Conservation (phyloP, 1,284 basidiomycete species). For the Pterulicium gracile region DNA sequence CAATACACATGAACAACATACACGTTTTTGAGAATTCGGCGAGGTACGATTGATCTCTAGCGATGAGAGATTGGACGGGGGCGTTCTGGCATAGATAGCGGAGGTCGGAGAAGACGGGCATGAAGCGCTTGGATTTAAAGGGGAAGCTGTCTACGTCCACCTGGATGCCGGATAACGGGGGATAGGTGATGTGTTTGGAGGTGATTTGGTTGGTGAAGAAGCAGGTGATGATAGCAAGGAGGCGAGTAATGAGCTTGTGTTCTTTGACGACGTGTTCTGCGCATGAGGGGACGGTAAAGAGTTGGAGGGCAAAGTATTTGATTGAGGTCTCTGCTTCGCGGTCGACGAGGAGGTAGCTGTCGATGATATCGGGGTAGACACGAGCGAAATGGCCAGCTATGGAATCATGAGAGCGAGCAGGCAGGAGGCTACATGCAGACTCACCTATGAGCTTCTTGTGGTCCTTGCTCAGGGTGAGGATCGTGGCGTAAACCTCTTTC, state of each 20-base stretch:
- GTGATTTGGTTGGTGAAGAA: slow-evolving; percentile 85
- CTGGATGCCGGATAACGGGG: slow-evolving; percentile 15
- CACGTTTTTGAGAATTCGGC: slow-evolving; percentile 54
- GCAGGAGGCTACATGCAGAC: slow-evolving; percentile 13
- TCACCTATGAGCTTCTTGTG: slow-evolving; percentile 73
- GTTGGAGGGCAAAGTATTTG: slow-evolving; percentile 83
- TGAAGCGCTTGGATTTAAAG: slow-evolving; percentile 90
- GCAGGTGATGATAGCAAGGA: slow-evolving; percentile 73
- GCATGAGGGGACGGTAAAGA: slow-evolving; percentile 84
- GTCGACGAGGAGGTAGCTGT: slow-evolving; percentile 85
- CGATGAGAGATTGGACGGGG: slow-evolving; percentile 70
- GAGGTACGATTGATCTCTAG: slow-evolving; percentile 51
- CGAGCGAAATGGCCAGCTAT: slow-evolving; percentile 75
- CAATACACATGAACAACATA: slow-evolving; percentile 84
- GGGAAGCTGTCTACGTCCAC: slow-evolving; percentile 76
- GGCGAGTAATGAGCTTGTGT: slow-evolving; percentile 63
- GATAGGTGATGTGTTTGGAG: slow-evolving; percentile 50
- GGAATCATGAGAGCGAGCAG: slow-evolving; percentile 8
- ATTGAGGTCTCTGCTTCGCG: slow-evolving; percentile 89
- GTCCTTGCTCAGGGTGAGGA: slow-evolving; percentile 63
- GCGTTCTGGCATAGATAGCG: slow-evolving; percentile 68
- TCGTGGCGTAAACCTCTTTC: slow-evolving; percentile 75
- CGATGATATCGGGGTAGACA: slow-evolving; percentile 81
- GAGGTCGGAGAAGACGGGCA: slow-evolving; percentile 82
- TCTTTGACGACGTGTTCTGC: slow-evolving; percentile 70